Conservation (phyloP, 345 rosid species). For the Triadica sebifera region DNA sequence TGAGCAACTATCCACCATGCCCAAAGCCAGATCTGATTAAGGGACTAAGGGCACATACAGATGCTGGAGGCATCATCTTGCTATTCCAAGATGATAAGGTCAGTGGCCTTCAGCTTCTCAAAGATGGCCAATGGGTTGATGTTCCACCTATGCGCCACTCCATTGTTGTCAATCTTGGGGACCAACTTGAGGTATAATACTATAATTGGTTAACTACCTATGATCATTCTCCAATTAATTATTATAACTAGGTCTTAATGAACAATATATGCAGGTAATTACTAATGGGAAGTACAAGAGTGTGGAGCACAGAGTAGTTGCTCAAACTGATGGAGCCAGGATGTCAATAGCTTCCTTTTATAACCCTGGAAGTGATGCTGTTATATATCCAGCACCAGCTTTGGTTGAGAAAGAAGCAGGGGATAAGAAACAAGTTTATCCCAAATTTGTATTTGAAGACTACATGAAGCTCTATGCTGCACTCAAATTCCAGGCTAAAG, state of each 20-base stretch:
- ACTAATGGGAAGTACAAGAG: constrained; percentile 95
- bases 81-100: constrained; percentile 86
- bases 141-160: constrained; percentile 96
- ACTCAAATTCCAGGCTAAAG: constrained; percentile 83
- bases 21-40: constrained; percentile 86
- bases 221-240: too few species aligned
- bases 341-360: constrained; percentile 96
- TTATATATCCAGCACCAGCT: constrained; percentile 73
- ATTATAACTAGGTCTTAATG: too few species aligned
- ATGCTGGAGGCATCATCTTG: constrained; percentile 92
- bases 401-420: constrained; percentile 50
- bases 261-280: constrained; percentile 66
- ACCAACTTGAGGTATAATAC: constrained; percentile 76
- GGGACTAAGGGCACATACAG: constrained; percentile 96
- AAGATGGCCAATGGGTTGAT: constrained; percentile 81
- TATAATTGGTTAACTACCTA: too few species aligned
- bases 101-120: constrained; percentile 92
- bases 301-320: constrained; percentile 74
- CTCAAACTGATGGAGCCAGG: constrained; percentile 65
- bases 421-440: constrained; percentile 48
- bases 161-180: constrained; percentile 89
- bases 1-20: constrained; percentile 96
- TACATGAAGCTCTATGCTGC: constrained; percentile 81
- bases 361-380: constrained; percentile 86
- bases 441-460: constrained; percentile 80